Evolutionary conservation across 768 basidiomycete species (phyloP), one percentile per base, ranked within the genome.

Genomic region (Rhodosporidiobolus sp.): DNA sequence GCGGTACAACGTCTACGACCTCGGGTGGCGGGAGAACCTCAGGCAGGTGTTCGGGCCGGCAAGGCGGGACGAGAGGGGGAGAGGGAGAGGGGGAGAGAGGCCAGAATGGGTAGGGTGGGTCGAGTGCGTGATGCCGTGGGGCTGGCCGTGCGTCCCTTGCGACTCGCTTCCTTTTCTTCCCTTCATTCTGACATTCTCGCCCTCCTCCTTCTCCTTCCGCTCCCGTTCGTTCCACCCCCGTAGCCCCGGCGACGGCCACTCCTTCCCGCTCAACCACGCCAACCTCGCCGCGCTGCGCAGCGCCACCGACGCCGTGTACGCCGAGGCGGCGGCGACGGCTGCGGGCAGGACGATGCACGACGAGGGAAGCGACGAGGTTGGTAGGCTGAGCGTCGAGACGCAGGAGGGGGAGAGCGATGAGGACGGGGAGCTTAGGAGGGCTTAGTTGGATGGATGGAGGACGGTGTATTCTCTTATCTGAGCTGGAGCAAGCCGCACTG

Each of bases 1-100:
- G 28, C 22, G 10, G 22, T 54, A 45, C 60, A 70, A 67, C 32
- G 38, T 75, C 16, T 75, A 75, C 46, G 73, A 75, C 49, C 58
- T 70, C 10, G 73, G 73, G 2, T 34, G 20, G 32, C 45, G 35
- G 58, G 53, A 35, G 28, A 75, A 75, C 57, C 19, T 75, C 53
- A 10, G n/a, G 11, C 46, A 67, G 54, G 38, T 75, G 0, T 75
- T 75, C 30, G 61, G 56, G 20, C 38, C 38, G 8, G 38, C 38
- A n/a, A n/a, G n/a, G 38, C 38, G 38, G 8, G 38, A 43, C 8
- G 38, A 14, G 14, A 7, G 38, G 14, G 38, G 38, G 14, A 14
- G 38, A 43, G 38, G 38, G 14, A 43, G 38, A 43, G 38, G 14
- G 38, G 38, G 38, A n/a, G n/a, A n/a, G 38, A 43, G 38, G 38